Evolutionary conservation across 2,329 filamentous ascomycete species (phyloP).

Genomic region (Intubia oerlemansii): DNA sequence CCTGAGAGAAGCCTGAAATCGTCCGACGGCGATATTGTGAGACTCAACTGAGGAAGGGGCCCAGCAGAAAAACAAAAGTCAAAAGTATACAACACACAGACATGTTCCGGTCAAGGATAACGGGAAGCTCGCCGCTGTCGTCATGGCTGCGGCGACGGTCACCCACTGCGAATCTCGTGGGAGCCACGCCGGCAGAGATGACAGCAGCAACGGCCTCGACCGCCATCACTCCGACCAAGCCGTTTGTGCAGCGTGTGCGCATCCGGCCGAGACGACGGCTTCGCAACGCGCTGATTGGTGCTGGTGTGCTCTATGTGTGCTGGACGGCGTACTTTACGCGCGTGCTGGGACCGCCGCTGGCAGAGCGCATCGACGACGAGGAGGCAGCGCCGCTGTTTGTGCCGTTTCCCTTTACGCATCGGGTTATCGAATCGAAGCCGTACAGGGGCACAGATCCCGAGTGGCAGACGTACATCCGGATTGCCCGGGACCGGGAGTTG

Average conservation of each 20-base stretch:
- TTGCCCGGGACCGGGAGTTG: conserved; percentile 30
- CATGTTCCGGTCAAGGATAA: too few species aligned
- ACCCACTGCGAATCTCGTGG: too few species aligned
- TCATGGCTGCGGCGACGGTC: too few species aligned
- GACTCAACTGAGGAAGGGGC: too few species aligned
- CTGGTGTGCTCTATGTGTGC: conserved; percentile 7
- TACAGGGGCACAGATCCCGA: conserved; percentile 39
- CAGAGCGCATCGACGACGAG: conserved; percentile 2
- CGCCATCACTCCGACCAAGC: too few species aligned
- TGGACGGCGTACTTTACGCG: conserved; percentile 17
- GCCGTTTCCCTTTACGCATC: conserved; percentile 37
- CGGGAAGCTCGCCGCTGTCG: too few species aligned
- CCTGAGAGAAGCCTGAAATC: too few species aligned
- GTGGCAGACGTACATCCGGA: conserved; percentile 36
- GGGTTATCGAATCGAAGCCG: conserved; percentile 22
- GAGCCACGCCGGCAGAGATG: background rate
- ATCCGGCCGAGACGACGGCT: conserved; percentile 5
- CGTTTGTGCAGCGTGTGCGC: conserved; percentile 7
- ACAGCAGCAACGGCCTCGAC: conserved; percentile 1
- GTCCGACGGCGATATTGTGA: too few species aligned
- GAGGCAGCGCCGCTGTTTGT: conserved; percentile 29
- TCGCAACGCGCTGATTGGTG: conserved; percentile 7
- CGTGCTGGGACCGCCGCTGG: conserved; percentile 21
- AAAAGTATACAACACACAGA: too few species aligned
- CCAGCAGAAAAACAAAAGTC: too few species aligned